Base-by-base conservation (phyloP, 306 rosid species). In the Erythrophleum fordii region DNA sequence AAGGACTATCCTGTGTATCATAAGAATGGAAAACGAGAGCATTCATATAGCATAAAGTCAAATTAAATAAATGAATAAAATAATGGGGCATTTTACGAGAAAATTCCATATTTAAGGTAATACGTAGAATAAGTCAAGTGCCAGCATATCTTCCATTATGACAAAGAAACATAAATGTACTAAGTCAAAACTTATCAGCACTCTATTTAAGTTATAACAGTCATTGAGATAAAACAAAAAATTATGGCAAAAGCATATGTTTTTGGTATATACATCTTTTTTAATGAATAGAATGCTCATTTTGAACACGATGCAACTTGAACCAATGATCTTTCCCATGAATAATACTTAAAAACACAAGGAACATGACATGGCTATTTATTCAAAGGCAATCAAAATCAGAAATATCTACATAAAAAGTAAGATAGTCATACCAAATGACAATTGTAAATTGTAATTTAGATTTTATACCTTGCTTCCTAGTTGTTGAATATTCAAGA, bases 401-500 rank as follows among this genome's bases (percentile, higher is more conserved):
- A 48, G 35, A 67, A 31, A 72, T n/a, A 26, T 55, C 86, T 78
- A 49, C 14, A 67, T 72, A 20, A 77, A n/a, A 72, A 71, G 26
- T 55, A 58, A 48, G 75, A 41, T 4, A 46, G 39, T 20, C 44
- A 29, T 51, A 10, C 29, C 65, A 75, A 42, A 55, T 28, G 39
- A 53, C 20, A 23, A 45, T 23, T 23, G 31, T 17, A 5, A 5
- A 3, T 22, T 68, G 45, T 11, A 25, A 55, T 37, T 75, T 20
- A 58, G 72, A 71, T 72, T 78, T 74, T 85, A 67, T 86, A 96
- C 99, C 98, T 92, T 96, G 93, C 98, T 87, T 89, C 98, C 99
- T 81, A 88, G 91, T 89, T 96, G 98, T 83, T 93, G 98, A 81
- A 90, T 86, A 89, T 89, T 96, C 86, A 96, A 84, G 89, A 82